Evolutionary conservation across 371 early-diverging fungal genomes (phyloP), one percentile per base, ranked within the genome.

Genomic region (Fennellomyces sp.): DNA sequence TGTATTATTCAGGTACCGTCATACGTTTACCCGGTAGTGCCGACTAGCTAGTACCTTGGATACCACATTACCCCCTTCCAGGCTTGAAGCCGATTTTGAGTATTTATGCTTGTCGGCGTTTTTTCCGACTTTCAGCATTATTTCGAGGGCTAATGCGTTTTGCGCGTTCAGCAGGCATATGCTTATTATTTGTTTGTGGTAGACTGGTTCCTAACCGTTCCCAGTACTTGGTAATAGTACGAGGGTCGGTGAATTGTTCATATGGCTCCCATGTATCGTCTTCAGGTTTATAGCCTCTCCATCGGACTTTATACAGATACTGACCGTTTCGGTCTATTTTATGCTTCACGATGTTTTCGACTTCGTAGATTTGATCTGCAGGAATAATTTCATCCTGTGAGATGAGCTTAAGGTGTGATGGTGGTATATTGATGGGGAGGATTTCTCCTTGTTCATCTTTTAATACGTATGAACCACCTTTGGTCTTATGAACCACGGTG

Each of bases 401-500:
- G 3, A 63, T 52, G 23, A 52, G 15, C 25, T 65, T 60, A 2
- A 65, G 42, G 25, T 50, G 60, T 7, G 55, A 52, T 6, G 64
- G 61, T 12, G 56, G 28, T 41, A 55, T 64, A 19, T 63, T 54
- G 11, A 54, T 25, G 25, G 36, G 42, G 8, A 62, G 25, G 10
- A 65, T 28, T 26, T 48, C 11, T 0, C 65, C 60, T 52, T 56
- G 35, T 51, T 61, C 57, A 39, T 65, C 52, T 17, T 49, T 35
- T 15, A 65, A n/a, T 0, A 53, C 58, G 35, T 67, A 66, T 11
- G 51, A 49, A n/a, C 63, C 65, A 31, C 54, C 67, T 36, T 25
- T 5, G 1, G 56, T 66, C 39, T 57, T 36, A 31, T 63, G 11
- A 2, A 62, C 63, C 3, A 67, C 63, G 8, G 48, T 52, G 47